Evolutionary conservation across 805 yeast species (phyloP).

Genomic region (Ogataea pilisensis): DNA sequence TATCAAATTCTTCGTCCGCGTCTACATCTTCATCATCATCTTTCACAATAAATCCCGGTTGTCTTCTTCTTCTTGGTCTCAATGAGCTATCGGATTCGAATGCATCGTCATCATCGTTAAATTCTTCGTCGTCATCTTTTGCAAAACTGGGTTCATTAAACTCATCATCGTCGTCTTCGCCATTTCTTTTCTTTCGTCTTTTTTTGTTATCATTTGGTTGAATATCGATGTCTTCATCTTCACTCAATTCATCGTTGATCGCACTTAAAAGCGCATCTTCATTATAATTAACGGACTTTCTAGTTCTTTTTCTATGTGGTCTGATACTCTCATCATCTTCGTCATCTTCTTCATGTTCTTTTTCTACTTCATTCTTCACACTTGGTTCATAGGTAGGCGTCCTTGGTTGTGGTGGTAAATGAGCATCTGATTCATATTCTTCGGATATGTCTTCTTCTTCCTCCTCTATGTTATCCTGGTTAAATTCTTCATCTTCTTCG

Average conservation of each 20-base stretch:
- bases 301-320: slow-evolving; percentile 28
- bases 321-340: slow-evolving; percentile 21
- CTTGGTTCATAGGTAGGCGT: background rate
- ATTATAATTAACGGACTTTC: slow-evolving; percentile 29
- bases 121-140: slow-evolving; percentile 26
- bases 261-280: slow-evolving; percentile 28
- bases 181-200: slow-evolving; percentile 9
- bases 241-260: slow-evolving; percentile 25
- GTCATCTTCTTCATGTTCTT: slow-evolving; percentile 14
- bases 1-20: slow-evolving; percentile 17
- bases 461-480: slow-evolving; percentile 7
- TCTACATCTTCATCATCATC: slow-evolving; percentile 25
- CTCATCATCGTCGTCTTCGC: slow-evolving; percentile 27
- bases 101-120: slow-evolving; percentile 19
- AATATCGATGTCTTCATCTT: slow-evolving; percentile 14
- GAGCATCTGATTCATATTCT: slow-evolving; percentile 24
- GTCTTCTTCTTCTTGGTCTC: slow-evolving; percentile 16
- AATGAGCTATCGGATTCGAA: slow-evolving; percentile 20
- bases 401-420: slow-evolving; percentile 3
- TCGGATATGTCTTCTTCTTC: slow-evolving; percentile 21
- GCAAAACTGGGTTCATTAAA: slow-evolving; percentile 11
- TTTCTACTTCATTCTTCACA: background rate
- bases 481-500: slow-evolving; percentile 16
- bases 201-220: slow-evolving; percentile 16
- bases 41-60: slow-evolving; percentile 22